Percentiles rank a stretch among this genome's conserved stretches.
phyloP scores from a whole-genome alignment of 2,329 filamentous ascomycete genomes.

The Tolypocladium guangdongense region DNA sequence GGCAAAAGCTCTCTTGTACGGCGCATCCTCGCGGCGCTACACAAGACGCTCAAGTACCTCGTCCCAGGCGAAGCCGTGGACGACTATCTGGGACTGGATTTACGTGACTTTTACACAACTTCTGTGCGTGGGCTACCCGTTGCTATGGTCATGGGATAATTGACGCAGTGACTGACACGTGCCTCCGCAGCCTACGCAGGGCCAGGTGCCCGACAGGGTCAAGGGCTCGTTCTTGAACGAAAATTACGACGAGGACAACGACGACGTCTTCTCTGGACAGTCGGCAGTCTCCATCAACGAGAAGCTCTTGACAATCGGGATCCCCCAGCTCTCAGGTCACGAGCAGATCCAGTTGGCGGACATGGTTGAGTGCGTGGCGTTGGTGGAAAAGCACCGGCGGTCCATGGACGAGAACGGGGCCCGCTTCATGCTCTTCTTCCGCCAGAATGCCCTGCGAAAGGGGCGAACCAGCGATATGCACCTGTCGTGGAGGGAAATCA shows the following conservation, averaged over 20 bases:
- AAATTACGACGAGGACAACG: slow-evolving; percentile 41
- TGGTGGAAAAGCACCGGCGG: slow-evolving; percentile 75
- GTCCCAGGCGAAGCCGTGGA: slow-evolving; percentile 72
- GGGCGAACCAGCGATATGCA: slow-evolving; percentile 52
- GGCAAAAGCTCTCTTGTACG: slow-evolving; percentile 67
- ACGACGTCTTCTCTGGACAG: slow-evolving; percentile 59
- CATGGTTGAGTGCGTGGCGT: slow-evolving; percentile 72
- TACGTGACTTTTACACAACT: slow-evolving; percentile 1
- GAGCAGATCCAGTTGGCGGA: slow-evolving; percentile 80
- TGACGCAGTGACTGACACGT: neutral
- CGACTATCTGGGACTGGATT: slow-evolving; percentile 51
- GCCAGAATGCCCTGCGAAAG: slow-evolving; percentile 65
- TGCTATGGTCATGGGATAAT: no score
- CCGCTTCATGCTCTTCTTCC: slow-evolving; percentile 78
- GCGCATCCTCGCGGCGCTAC: slow-evolving; percentile 58
- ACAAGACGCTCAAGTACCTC: slow-evolving; percentile 72
- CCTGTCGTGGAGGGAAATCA: slow-evolving; percentile 70
- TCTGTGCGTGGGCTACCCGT: neutral
- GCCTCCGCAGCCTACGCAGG: neutral
- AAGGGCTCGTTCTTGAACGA: slow-evolving; percentile 26
- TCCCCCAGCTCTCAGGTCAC: slow-evolving; percentile 71
- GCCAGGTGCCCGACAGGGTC: slow-evolving; percentile 14
- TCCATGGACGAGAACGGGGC: slow-evolving; percentile 87
- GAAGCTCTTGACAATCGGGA: slow-evolving; percentile 59
- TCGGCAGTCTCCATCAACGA: slow-evolving; percentile 62